phyloP scores from a whole-genome alignment of 495 filamentous ascomycete genomes.

The Parmelia sp. region DNA sequence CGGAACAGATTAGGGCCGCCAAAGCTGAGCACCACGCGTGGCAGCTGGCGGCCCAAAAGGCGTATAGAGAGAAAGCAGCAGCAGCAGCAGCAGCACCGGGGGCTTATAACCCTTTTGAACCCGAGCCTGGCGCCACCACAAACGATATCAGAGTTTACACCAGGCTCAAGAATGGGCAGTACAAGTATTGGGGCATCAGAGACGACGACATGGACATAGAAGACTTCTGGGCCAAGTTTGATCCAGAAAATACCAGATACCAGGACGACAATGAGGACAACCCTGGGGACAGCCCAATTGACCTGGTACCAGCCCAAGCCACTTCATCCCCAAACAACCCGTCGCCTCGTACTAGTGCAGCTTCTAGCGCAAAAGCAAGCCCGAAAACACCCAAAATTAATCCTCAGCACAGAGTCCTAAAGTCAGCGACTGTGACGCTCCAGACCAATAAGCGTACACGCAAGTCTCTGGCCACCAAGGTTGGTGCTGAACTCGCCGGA shows the following conservation, averaged over 20 bases:
- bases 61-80: too few species aligned
- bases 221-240: neutral
- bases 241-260: neutral
- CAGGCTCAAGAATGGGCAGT: neutral
- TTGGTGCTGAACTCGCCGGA: neutral
- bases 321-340: neutral
- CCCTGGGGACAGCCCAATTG: too few species aligned
- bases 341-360: neutral
- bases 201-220: neutral
- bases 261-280: neutral
- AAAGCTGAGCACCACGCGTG: neutral
- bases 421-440: neutral
- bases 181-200: constrained; percentile 6
- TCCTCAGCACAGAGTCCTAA: neutral
- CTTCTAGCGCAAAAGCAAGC: too few species aligned
- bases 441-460: neutral
- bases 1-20: neutral
- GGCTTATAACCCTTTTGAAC: too few species aligned
- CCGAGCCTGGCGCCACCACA: neutral
- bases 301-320: too few species aligned
- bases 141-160: neutral
- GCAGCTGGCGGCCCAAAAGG: neutral
- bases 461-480: neutral
- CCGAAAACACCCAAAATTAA: too few species aligned
- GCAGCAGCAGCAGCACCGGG: neutral